phyloP scores from a whole-genome alignment of 2,329 filamentous ascomycete species.

The Trichoderma brevicompactum region DNA sequence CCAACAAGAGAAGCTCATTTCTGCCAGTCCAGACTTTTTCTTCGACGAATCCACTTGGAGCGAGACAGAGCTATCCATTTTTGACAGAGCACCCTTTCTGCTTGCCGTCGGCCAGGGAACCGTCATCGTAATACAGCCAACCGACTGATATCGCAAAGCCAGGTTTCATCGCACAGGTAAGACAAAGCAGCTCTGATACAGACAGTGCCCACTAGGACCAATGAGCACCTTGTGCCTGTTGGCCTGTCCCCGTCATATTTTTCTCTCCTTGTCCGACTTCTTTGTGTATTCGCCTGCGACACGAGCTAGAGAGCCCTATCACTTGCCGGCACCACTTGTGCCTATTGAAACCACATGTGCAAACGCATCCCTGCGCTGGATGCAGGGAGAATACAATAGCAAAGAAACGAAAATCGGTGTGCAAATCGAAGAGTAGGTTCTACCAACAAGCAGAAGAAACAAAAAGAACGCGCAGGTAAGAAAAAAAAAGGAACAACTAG shows the following conservation, averaged over 20 bases:
- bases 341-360: constrained; percentile 18
- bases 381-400: constrained; percentile 24
- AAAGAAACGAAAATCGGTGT: not conserved
- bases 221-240: constrained; percentile 16
- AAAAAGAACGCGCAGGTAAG: constrained; percentile 28
- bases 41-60: not conserved
- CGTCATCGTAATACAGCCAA: not conserved
- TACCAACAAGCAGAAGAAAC: not conserved
- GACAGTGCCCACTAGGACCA: not conserved
- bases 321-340: constrained; percentile 1
- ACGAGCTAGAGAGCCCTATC: constrained; percentile 13
- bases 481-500: constrained; percentile 3
- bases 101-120: not conserved
- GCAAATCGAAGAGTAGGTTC: not conserved
- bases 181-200: constrained; percentile 2
- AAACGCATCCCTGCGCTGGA: constrained; percentile 13
- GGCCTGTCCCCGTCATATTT: not conserved
- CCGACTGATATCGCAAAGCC: not conserved
- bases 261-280: not conserved
- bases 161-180: not conserved
- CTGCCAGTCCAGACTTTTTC: not conserved
- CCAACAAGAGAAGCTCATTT: not conserved
- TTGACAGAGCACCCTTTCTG: not conserved
- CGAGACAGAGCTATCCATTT: not conserved
- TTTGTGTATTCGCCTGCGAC: constrained; percentile 1